Evolutionary conservation across 1,284 basidiomycete species (phyloP).

Genomic region (Trametes hirsuta): DNA sequence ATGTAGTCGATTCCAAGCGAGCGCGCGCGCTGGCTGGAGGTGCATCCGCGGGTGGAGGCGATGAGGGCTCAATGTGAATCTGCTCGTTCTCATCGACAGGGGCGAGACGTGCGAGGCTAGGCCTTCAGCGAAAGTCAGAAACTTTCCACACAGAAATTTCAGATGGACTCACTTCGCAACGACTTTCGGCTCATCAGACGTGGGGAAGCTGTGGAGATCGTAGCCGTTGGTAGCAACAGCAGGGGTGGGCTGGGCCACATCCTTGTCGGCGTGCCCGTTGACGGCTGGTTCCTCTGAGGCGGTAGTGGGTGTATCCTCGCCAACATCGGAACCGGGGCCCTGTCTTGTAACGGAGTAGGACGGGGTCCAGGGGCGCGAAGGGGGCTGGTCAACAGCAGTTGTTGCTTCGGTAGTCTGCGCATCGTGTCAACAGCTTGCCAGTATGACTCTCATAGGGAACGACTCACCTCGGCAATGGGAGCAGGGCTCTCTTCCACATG

Average conservation of each 20-base stretch:
- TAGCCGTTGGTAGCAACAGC: conserved; percentile 14
- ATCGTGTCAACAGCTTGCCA: too few relatives aligned
- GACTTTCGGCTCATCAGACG: conserved; percentile 27
- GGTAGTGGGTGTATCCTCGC: conserved; percentile 13
- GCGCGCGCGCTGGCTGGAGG: conserved; percentile 37
- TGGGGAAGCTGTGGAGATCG: conserved; percentile 32
- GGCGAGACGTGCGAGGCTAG: conserved; percentile 32
- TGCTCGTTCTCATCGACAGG: conserved; percentile 32
- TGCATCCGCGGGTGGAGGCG: conserved; percentile 20
- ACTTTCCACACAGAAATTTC: not conserved
- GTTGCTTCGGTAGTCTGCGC: too few relatives aligned
- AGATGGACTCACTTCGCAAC: conserved; percentile 32
- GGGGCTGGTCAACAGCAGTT: conserved; percentile 5
- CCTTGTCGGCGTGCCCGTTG: conserved; percentile 1
- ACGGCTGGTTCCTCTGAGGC: not conserved
- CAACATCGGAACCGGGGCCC: conserved; percentile 32
- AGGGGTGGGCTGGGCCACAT: conserved; percentile 1
- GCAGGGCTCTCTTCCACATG: too few relatives aligned
- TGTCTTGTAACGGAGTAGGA: conserved; percentile 35
- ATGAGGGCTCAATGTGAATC: conserved; percentile 18
- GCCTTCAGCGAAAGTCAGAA: conserved; percentile 21
- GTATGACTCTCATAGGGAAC: too few relatives aligned
- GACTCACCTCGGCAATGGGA: too few relatives aligned
- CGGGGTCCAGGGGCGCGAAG: conserved; percentile 30
- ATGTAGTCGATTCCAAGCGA: conserved; percentile 53